Base-by-base conservation (phyloP, 2,329 filamentous ascomycete species). In the Fusarium anthophilum region DNA sequence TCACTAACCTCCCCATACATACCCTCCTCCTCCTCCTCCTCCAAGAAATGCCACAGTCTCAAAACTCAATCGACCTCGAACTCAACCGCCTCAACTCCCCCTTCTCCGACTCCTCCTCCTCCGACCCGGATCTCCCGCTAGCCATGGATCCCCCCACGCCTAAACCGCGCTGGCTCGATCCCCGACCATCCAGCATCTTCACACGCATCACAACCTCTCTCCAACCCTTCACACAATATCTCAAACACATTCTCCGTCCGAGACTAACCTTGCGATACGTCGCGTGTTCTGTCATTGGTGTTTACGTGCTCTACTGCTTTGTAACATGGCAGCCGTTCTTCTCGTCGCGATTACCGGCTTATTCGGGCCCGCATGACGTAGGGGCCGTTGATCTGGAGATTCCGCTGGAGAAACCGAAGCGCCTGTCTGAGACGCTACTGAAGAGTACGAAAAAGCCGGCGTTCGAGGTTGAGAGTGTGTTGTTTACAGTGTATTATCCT, bases 401-500 rank as follows among this genome's bases (percentile, higher is more conserved):
- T 14, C 81, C 85, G 4, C 81, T 85, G 0, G 77, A 79, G 11
- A 75, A 76, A 32, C 80, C 82, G 4, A 74, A 77, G 15, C 77
- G 70, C 24, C 73, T 82, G 14, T 80, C 81, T 6, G 78, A 83
- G 10, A 76, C 81, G 11, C 44, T 79, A 15, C 80, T 86, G 72
- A 82, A 78, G 45, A 73, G 68, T 15, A 80, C 80, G 1, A 79
- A 80, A 17, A 71, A 81, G 28, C 82, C 83, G 6, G 85, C 85
- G 0, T 88, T 87, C 55, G 81, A 84, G 26, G 75, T 87, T 1
- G 79, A 86, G 64, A 86, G 85, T 3, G 85, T 87, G 8, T 80
- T 88, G 9, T 86, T 88, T 67, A 86, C 86, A 1, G 65, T 88
- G 7, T 88, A 87, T 79, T 87, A 88, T 51, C 86, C 86, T 5